Evolutionary conservation across 2,329 filamentous ascomycete species (phyloP), one percentile per base, ranked within the genome.

Genomic region (Alternaria sp.): DNA sequence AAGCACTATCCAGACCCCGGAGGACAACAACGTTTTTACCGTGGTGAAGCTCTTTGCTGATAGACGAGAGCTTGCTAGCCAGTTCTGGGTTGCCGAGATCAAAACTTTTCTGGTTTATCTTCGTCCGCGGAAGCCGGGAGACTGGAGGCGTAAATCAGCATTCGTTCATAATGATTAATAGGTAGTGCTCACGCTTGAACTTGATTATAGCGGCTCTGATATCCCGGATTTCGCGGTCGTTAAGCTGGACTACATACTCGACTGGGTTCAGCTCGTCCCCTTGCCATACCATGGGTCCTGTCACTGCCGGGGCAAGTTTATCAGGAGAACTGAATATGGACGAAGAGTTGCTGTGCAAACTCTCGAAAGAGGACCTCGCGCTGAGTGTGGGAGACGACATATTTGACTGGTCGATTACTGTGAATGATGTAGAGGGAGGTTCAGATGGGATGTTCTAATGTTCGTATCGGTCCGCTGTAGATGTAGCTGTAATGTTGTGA

Each of bases 271-370:
- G 65, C 43, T 74, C 72, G 14, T 59, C 51, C 18, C 71, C 71
- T 61, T 70, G 49, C 76, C 76, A 79, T n/a, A 71, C 73, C 74
- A 75, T 77, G 6, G 71, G 71, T 25, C 76, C 73, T 10, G 53
- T 48, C n/a, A 76, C 62, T 14, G 69, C 61, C 18, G 74, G 73
- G 1, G 71, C 63, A 20, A 78, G 71, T 34, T 66, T 67, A 49
- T 78, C 75, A 11, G 76, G 76, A 40, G 63, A 62, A 5, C 72
- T 73, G 38, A 57, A 53, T 6, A 61, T 48, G 8, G 74, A 75
- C 22, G 63, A 65, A 30, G 57, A 45, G 49, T 57, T 67, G 56
- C 73, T 75, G 38, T 69, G 72, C 57, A 78, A 61, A 62, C 74
- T 76, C 46, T 75, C 74, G 20, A 65, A 61, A 8, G 76, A 79